Evolutionary conservation across 139 green algal genomes (phyloP).

Genomic region (Chlorella sorokiniana): DNA sequence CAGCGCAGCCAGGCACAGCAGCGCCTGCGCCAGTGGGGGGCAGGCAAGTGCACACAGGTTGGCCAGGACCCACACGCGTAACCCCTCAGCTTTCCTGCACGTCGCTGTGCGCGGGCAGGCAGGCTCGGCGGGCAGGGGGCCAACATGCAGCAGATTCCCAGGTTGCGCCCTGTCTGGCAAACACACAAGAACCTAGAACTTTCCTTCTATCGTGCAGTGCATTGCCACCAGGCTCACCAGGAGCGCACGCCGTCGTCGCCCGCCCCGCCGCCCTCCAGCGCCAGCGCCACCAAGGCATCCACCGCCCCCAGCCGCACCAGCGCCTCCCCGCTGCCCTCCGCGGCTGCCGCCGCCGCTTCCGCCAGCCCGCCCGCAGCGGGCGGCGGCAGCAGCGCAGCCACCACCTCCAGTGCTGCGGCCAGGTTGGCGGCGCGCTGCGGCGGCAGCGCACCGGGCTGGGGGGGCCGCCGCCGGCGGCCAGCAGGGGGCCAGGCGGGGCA

Average conservation of each 20-base stretch:
- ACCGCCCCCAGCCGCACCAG: constrained; percentile 19
- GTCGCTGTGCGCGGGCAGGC: no score
- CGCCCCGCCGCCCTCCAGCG: constrained; percentile 4
- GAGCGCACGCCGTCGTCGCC: constrained; percentile 14
- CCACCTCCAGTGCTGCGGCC: constrained; percentile 16
- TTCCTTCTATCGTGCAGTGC: background rate
- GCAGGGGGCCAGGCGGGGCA: constrained; percentile 6
- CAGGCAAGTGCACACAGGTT: background rate
- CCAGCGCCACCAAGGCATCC: constrained; percentile 13
- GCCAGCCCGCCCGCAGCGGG: background rate
- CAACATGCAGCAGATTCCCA: background rate
- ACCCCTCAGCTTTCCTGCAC: no score
- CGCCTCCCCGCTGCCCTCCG: constrained; percentile 18
- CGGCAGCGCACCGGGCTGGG: background rate
- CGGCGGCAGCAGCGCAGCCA: constrained; percentile 18
- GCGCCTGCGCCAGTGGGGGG: background rate
- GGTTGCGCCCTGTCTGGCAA: no score
- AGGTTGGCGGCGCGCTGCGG: constrained; percentile 21
- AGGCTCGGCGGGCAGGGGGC: background rate
- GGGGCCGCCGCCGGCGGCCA: background rate
- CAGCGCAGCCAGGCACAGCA: constrained; percentile 19
- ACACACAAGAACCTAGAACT: no score
- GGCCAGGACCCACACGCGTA: no score
- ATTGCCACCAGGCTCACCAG: background rate
- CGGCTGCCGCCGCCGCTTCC: background rate